Base-by-base conservation (phyloP, 2,329 filamentous ascomycete genomes). In the Coniochaeta sp. region DNA sequence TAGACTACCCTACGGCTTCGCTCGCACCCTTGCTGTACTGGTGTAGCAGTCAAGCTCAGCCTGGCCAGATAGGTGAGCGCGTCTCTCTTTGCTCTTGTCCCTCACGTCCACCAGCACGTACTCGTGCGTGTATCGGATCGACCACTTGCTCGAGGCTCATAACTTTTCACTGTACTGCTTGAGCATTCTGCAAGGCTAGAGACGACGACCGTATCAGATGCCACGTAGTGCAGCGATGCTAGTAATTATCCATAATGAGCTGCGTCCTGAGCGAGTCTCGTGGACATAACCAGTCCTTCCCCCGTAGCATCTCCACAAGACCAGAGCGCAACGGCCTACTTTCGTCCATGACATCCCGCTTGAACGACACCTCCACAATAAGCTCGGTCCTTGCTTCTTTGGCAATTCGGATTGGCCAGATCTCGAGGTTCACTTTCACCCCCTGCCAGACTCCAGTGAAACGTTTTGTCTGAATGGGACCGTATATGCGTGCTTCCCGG, bases 301-400 rank as follows among this genome's bases (percentile, higher is more conserved):
- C 52, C 49, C 52, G 52, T 53, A 65, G 48, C 16, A 59, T 50
- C 24, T 49, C 33, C 13, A 55, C 56, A n/a, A 65, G 50, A 31
- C 51, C 51, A 18, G 51, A 51, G n/a, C 53, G 58, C 35, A 56
- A 57, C 10, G 51, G 40, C 27, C 51, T 51, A 10, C 59, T 61
- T 18, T 52, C 54, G 22, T 50, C 54, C 10, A 28, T 31, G 46
- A 48, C 56, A 18, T 55, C 54, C 40, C 55, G 58, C 53, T 65
- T 65, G 53, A 65, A 65, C 13, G 63, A 65, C 8, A 59, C 58
- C 54, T 65, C 63, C 24, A 63, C 63, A 48, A 65, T 52, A 40
- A 60, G 61, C 45, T 63, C 59, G 14, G 58, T 58, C 5, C 60
- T 59, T 14, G 57, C 58, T 9, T 56, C 58, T 10, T 46, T 53